These are phyloP conservation scores for Mycena leptocephala DNA, from an alignment of 768 basidiomycete genomes.

Conservation along the genomic window DNA sequence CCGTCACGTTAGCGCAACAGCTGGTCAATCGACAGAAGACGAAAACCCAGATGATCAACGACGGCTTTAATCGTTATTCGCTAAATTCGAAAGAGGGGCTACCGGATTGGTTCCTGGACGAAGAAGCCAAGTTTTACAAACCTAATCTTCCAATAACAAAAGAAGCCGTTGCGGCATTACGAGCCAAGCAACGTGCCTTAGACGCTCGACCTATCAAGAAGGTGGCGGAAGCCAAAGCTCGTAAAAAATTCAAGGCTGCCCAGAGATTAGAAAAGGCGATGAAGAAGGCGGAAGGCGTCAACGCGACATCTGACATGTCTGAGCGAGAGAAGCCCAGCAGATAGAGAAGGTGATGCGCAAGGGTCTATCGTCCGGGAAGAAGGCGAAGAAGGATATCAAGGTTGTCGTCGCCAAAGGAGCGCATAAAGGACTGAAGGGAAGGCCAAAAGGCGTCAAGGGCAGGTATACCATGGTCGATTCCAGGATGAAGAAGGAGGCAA, in stretches of 20 bases:
- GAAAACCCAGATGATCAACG: constrained; percentile 90
- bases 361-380: constrained; percentile 78
- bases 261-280: constrained; percentile 91
- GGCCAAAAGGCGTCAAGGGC: constrained; percentile 97
- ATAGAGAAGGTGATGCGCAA: constrained; percentile 94
- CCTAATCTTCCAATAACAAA: constrained; percentile 97
- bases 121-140: constrained; percentile 94
- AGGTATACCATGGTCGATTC: constrained; percentile 96
- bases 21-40: constrained; percentile 94
- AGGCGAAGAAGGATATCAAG: constrained; percentile 83
- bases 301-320: constrained; percentile 90
- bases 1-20: constrained; percentile 91
- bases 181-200: constrained; percentile 92
- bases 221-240: constrained; percentile 97
- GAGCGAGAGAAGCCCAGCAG: constrained; percentile 96
- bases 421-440: constrained; percentile 91
- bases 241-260: constrained; percentile 93
- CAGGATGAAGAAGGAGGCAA: constrained; percentile 93
- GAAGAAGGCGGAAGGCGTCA: constrained; percentile 97
- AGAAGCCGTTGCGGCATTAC: constrained; percentile 89
- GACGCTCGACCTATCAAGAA: constrained; percentile 99
- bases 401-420: constrained; percentile 94
- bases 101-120: constrained; percentile 97
- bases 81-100: constrained; percentile 93
- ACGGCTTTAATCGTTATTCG: constrained; percentile 96